These are phyloP conservation scores for Mychonastes homosphaera DNA, from an alignment of 139 green algal species.

Conservation along the genomic window DNA sequence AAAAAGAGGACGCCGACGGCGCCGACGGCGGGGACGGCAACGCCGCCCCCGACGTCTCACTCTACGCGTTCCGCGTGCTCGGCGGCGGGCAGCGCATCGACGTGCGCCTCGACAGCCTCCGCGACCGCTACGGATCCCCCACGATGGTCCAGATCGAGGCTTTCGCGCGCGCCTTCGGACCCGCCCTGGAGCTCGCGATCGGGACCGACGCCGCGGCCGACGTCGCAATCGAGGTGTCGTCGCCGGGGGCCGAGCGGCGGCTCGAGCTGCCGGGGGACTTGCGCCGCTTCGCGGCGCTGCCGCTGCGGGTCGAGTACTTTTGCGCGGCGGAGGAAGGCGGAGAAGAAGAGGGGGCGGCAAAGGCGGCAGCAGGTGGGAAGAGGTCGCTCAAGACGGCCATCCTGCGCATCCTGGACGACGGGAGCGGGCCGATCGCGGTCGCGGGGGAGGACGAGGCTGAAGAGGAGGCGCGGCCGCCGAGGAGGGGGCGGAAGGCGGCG, in stretches of 20 bases:
- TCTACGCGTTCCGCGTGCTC: slow-evolving; percentile 26
- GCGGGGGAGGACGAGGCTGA: neutral
- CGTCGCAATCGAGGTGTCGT: slow-evolving; percentile 59
- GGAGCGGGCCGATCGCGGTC: neutral
- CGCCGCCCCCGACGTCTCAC: slow-evolving; percentile 8
- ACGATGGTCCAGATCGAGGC: slow-evolving; percentile 48
- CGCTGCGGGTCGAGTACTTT: slow-evolving; percentile 39
- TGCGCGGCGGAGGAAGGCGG: neutral
- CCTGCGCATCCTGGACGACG: slow-evolving; percentile 25
- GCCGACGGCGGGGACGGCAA: neutral
- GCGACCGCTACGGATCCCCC: slow-evolving; percentile 50
- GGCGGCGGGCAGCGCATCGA: slow-evolving; percentile 23
- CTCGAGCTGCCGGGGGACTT: slow-evolving; percentile 40
- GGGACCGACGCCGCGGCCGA: slow-evolving; percentile 37
- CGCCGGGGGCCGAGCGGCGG: slow-evolving; percentile 46
- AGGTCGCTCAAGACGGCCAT: neutral
- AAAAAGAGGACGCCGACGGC: no score
- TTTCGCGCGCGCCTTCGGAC: slow-evolving; percentile 31
- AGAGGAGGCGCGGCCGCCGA: no score
- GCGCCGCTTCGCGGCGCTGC: slow-evolving; percentile 34
- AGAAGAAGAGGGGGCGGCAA: neutral
- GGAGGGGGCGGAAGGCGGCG: neutral
- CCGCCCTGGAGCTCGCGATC: slow-evolving; percentile 27
- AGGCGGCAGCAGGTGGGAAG: neutral
- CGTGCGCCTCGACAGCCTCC: slow-evolving; percentile 52